A percentile compares a stretch with the other conserved stretches of the same genome.
phyloP scores from a whole-genome alignment of 2,329 filamentous ascomycete genomes.

The Iodosphaeria phyllophila region DNA sequence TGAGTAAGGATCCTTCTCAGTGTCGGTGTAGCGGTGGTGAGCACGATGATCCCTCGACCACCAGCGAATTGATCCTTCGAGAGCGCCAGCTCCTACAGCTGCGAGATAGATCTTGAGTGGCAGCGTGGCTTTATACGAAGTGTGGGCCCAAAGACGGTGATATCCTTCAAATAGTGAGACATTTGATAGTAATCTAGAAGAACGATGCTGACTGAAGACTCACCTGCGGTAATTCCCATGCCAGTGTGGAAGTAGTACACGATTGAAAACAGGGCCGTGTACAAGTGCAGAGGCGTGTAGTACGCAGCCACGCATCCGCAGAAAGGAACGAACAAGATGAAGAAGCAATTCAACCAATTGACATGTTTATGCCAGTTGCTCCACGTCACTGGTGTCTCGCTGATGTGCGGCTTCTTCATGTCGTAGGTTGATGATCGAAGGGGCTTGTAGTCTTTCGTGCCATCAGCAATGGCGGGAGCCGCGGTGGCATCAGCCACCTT shows the following conservation, averaged over 20 bases:
- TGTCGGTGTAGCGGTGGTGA: conserved; percentile 32
- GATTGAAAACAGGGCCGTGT: conserved; percentile 23
- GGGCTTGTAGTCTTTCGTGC: conserved; percentile 36
- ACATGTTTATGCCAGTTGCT: conserved; percentile 83
- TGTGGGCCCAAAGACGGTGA: conserved; percentile 22
- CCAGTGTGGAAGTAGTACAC: conserved; percentile 17
- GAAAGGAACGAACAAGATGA: conserved; percentile 64
- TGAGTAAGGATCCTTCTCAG: conserved; percentile 30
- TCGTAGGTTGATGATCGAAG: conserved; percentile 26
- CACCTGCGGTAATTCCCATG: conserved; percentile 16
- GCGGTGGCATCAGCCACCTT: conserved; percentile 16
- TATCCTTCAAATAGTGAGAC: conserved; percentile 10
- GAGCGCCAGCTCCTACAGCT: conserved; percentile 24
- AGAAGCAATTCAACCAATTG: conserved; percentile 77
- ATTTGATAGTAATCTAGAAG: background rate
- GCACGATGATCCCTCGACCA: conserved; percentile 29
- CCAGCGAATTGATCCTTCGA: conserved; percentile 29
- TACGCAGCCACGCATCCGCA: conserved; percentile 54
- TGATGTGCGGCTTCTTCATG: conserved; percentile 63
- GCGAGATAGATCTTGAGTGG: conserved; percentile 28
- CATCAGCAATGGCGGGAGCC: conserved; percentile 27
- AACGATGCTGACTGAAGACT: conserved; percentile 1
- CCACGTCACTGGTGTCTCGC: conserved; percentile 62
- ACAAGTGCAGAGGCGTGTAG: conserved; percentile 43
- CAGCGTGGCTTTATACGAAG: conserved; percentile 22